These are phyloP conservation scores for Hyaloperonospora arabidopsidis DNA, from an alignment of 352 stramenopile species.

Conservation along the genomic window DNA sequence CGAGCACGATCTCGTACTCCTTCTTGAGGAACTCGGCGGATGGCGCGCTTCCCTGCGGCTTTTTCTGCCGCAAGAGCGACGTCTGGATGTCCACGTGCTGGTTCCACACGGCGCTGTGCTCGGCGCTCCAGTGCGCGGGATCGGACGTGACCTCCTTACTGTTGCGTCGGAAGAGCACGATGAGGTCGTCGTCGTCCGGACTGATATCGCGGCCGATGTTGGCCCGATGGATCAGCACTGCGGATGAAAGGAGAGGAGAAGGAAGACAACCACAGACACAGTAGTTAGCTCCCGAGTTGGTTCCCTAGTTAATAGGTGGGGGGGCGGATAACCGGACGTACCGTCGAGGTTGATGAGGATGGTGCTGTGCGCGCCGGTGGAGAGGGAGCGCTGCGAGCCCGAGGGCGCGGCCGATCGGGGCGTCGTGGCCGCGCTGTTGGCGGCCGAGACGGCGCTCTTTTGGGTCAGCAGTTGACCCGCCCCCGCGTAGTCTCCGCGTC, in stretches of 20 bases:
- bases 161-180: conserved; percentile 79
- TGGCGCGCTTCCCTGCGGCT: conserved; percentile 9
- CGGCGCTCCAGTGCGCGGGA: conserved; percentile 50
- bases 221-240: conserved; percentile 57
- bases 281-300: no score
- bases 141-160: conserved; percentile 72
- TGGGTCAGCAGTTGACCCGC: no score
- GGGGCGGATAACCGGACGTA: conserved; percentile 11
- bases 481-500: no score
- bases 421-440: conserved; percentile 5
- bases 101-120: conserved; percentile 71
- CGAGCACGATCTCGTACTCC: conserved; percentile 77
- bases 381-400: conserved; percentile 14
- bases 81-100: conserved; percentile 74
- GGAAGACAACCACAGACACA: neutral
- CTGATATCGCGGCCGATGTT: conserved; percentile 72
- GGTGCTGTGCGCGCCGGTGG: conserved; percentile 27
- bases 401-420: neutral
- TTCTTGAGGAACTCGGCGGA: conserved; percentile 55
- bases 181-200: conserved; percentile 59
- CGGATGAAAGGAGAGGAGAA: neutral
- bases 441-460: no score
- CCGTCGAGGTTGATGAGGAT: conserved; percentile 67
- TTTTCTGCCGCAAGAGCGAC: conserved; percentile 55
- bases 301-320: no score